phyloP scores from a whole-genome alignment of 2,329 filamentous ascomycete species.

The Botryotinia narcissicola region DNA sequence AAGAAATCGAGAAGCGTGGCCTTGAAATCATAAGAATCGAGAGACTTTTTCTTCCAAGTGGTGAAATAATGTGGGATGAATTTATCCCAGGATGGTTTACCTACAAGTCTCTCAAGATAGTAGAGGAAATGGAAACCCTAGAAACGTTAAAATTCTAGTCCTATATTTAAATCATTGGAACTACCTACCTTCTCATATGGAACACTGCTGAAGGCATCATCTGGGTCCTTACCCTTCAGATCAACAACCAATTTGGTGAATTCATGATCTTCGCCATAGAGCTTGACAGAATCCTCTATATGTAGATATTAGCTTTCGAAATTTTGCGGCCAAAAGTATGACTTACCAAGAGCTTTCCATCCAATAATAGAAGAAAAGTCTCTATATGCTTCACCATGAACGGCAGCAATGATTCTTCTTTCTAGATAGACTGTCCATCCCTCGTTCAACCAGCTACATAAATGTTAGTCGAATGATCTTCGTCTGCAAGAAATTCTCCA shows the following conservation, averaged over 20 bases:
- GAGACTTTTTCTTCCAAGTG: conserved; percentile 77
- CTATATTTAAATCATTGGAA: background rate
- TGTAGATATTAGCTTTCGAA: background rate
- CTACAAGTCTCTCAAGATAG: conserved; percentile 81
- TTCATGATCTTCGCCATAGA: conserved; percentile 79
- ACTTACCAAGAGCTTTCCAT: conserved; percentile 66
- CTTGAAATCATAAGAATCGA: conserved; percentile 95
- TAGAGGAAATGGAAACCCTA: conserved; percentile 87
- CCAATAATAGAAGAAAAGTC: conserved; percentile 96
- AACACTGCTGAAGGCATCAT: conserved; percentile 89
- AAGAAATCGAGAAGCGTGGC: conserved; percentile 86
- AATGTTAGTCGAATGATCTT: background rate
- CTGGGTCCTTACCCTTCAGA: conserved; percentile 87
- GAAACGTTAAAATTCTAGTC: background rate
- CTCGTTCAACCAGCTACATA: conserved; percentile 61
- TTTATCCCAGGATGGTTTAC: conserved; percentile 83
- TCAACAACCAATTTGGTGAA: conserved; percentile 90
- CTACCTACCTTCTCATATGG: conserved; percentile 77
- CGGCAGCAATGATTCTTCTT: conserved; percentile 70
- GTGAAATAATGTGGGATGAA: conserved; percentile 96
- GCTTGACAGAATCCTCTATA: conserved; percentile 70
- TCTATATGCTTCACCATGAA: conserved; percentile 82
- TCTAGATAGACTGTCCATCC: conserved; percentile 97
- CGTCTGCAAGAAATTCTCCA: background rate
- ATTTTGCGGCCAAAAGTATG: background rate